Evolutionary conservation across 2,329 filamentous ascomycete genomes (phyloP).

Genomic region (Bimuria novae-zelandiae): DNA sequence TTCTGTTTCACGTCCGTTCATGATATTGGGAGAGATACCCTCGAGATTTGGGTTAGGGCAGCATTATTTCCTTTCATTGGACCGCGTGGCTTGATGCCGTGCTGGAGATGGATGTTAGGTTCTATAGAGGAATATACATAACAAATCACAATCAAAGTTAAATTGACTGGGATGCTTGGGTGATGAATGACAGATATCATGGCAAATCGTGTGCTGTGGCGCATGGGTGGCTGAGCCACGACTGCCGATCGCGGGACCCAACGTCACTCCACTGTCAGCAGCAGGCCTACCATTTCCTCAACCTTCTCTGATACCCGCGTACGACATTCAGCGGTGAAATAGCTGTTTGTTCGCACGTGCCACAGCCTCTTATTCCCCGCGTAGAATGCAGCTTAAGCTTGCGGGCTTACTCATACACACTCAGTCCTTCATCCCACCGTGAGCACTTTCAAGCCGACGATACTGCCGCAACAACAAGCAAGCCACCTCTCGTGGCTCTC

Average conservation of each 20-base stretch:
- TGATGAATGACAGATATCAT: constrained; percentile 1
- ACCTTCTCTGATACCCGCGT: no score
- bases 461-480: background rate
- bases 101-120: background rate
- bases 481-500: background rate
- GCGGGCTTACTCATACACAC: background rate
- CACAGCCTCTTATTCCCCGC: background rate
- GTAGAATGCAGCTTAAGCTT: constrained; percentile 5
- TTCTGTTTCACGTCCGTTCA: constrained; percentile 7
- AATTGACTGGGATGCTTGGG: background rate
- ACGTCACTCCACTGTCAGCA: constrained; percentile 6
- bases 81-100: constrained; percentile 9
- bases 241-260: background rate
- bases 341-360: background rate
- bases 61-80: constrained; percentile 6
- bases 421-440: constrained; percentile 10
- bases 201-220: background rate
- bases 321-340: background rate
- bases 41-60: background rate
- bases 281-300: no score
- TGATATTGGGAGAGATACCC: constrained; percentile 12
- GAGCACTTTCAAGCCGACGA: constrained; percentile 1
- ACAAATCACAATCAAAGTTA: background rate
- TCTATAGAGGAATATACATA: background rate
- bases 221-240: background rate